Conservation (phyloP, 2,329 filamentous ascomycete genomes). For the Nannizziopsis barbatae region DNA sequence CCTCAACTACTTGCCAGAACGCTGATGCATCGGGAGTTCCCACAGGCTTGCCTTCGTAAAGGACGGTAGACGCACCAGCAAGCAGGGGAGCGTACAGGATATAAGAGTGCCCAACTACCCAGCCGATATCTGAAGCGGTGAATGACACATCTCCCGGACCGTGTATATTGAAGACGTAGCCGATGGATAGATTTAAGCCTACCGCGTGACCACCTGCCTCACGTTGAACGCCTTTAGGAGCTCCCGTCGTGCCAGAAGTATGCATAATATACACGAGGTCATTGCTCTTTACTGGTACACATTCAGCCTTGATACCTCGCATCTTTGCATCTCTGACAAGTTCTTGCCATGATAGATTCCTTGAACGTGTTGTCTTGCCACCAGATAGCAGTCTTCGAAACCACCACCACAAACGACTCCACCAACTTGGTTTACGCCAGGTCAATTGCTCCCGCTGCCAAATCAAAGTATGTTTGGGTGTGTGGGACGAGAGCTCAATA, state of each 20-base stretch:
- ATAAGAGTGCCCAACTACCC: slow-evolving; percentile 78
- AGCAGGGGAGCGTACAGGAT: slow-evolving; percentile 83
- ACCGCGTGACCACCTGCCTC: slow-evolving; percentile 81
- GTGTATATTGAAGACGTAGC: slow-evolving; percentile 69
- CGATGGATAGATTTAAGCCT: slow-evolving; percentile 68
- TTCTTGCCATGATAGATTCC: slow-evolving; percentile 69
- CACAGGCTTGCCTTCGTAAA: slow-evolving; percentile 86
- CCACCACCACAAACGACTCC: too few relatives aligned
- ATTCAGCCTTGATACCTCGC: slow-evolving; percentile 56
- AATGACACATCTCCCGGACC: slow-evolving; percentile 76
- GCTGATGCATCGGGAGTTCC: slow-evolving; percentile 77
- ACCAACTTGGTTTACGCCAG: slow-evolving; percentile 40
- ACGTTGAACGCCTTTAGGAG: slow-evolving; percentile 74
- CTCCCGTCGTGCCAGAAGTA: slow-evolving; percentile 64
- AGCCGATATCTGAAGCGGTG: slow-evolving; percentile 76
- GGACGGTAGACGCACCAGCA: slow-evolving; percentile 69
- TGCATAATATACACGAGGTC: slow-evolving; percentile 86
- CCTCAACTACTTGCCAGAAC: slow-evolving; percentile 77
- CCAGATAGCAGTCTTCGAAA: slow-evolving; percentile 25
- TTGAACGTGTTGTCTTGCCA: slow-evolving; percentile 49
- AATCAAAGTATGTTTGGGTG: slow-evolving; percentile 61
- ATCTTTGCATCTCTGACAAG: slow-evolving; percentile 59
- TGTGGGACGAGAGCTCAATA: slow-evolving; percentile 53
- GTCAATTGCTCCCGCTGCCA: slow-evolving; percentile 71
- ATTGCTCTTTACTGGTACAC: slow-evolving; percentile 64